Percentiles rank a stretch among this genome's conserved stretches.
These are phyloP conservation scores for Paspalum notatum DNA, from an alignment of 176 grass and related monocot species.

Conservation along the genomic window DNA sequence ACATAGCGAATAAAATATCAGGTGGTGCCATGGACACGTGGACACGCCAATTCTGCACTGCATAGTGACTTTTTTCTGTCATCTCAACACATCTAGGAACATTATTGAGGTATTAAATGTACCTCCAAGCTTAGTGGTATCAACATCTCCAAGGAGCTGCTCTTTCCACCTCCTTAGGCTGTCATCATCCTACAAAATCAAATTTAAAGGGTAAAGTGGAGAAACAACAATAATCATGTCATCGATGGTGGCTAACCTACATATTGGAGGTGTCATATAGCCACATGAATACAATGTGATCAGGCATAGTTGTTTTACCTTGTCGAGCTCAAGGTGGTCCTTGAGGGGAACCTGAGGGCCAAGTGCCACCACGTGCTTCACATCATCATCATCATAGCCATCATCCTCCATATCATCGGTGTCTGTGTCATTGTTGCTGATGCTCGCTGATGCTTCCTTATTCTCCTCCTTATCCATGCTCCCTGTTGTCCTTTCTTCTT, in stretches of 20 bases:
- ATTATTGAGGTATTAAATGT: constrained; percentile 10
- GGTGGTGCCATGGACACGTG: not conserved
- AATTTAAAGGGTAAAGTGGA: not conserved
- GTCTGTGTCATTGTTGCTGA: constrained; percentile 8
- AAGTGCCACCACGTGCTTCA: constrained; percentile 15
- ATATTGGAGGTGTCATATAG: not conserved
- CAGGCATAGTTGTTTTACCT: not conserved
- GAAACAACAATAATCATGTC: not conserved
- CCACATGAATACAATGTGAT: not conserved
- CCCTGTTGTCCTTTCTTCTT: not conserved
- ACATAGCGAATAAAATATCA: not conserved
- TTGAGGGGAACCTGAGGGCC: constrained; percentile 54
- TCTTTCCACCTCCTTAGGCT: constrained; percentile 84
- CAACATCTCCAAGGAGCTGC: constrained; percentile 57
- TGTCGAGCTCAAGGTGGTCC: constrained; percentile 41
- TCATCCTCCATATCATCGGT: constrained; percentile 8
- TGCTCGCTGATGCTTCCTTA: constrained; percentile 35
- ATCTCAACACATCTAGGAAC: not conserved
- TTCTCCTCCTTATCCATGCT: constrained; percentile 26
- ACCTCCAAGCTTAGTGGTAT: constrained; percentile 72
- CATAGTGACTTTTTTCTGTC: not conserved
- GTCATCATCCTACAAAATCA: constrained; percentile 48
- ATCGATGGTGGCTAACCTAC: not conserved
- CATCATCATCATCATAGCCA: constrained; percentile 2
- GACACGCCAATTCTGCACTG: not conserved